These are phyloP conservation scores for Aspergillus diversus DNA, from an alignment of 495 filamentous ascomycete genomes.

Conservation along the genomic window DNA sequence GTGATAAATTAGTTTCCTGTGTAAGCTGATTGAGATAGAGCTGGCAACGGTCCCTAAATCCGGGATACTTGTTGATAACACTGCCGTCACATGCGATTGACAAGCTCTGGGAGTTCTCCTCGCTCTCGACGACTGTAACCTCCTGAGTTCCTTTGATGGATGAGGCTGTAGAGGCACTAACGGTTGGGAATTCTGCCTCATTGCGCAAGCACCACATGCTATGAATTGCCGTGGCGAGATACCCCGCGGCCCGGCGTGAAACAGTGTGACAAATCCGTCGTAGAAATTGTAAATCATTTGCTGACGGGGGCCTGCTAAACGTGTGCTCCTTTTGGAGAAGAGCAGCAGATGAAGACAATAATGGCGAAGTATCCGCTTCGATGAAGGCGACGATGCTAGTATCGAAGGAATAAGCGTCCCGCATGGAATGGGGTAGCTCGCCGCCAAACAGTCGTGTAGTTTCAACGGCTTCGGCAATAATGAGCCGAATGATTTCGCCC, in stretches of 20 bases:
- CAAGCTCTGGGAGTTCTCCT: slow-evolving; percentile 33
- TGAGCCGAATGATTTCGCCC: slow-evolving; percentile 79
- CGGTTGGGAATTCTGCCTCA: slow-evolving; percentile 44
- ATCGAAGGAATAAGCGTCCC: slow-evolving; percentile 65
- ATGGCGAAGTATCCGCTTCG: slow-evolving; percentile 52
- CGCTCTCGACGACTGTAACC: slow-evolving; percentile 47
- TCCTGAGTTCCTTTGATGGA: slow-evolving; percentile 41
- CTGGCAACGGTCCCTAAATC: slow-evolving; percentile 56
- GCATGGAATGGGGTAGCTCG: slow-evolving; percentile 62
- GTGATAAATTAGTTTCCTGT: slow-evolving; percentile 28
- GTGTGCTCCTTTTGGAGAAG: slow-evolving; percentile 57
- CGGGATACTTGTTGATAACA: slow-evolving; percentile 63
- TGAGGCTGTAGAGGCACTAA: slow-evolving; percentile 25
- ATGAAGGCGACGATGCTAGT: slow-evolving; percentile 68
- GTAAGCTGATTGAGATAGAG: slow-evolving; percentile 51
- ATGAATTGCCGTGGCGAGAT: slow-evolving; percentile 67
- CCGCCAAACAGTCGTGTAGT: slow-evolving; percentile 52
- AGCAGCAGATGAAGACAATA: slow-evolving; percentile 47
- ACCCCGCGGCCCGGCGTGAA: slow-evolving; percentile 63
- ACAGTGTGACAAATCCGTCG: slow-evolving; percentile 55
- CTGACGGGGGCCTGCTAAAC: slow-evolving; percentile 45
- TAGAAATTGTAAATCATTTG: slow-evolving; percentile 60
- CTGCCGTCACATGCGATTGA: slow-evolving; percentile 62
- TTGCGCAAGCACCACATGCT: slow-evolving; percentile 64
- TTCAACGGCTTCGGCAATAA: slow-evolving; percentile 69